Evolutionary conservation across 2,329 filamentous ascomycete genomes (phyloP), one percentile per base, ranked within the genome.

Genomic region (Alternaria sp.): DNA sequence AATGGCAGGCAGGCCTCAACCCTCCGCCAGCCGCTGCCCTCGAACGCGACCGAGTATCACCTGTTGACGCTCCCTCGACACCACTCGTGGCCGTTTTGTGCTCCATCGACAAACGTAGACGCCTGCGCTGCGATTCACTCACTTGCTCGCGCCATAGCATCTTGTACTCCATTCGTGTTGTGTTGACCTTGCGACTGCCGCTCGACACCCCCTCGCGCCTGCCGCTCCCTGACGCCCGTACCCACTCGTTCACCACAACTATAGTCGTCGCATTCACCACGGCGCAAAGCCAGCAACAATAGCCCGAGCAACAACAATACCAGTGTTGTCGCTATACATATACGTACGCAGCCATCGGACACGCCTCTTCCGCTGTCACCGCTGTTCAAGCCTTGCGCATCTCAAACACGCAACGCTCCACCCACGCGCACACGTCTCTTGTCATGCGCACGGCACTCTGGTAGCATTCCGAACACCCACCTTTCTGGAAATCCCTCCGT

Each of bases 401-500:
- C 68, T 76, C 76, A 73, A 62, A 79, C 77, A 72, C 65, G 51
- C 65, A 57, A 36, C 70, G 76, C 76, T 65, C 70, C 73, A 75
- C 61, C 60, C 65, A 56, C 61, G 62, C 46, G 54, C 59, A 63
- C 46, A 36, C 53, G 46, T 54, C 50, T 67, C 68, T 61, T 71
- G 66, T 73, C 66, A 79, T 79, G 77, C 77, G 66, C 73, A 64
- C 62, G 61, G 66, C 66, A 52, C 55, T 47, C 57, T 58, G 28
- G 58, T 77, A 76, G 67, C 68, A 68, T 45, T 40, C 63, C 68
- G 56, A 63, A 66, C 57, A 50, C 63, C 61, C 60, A 62, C 50
- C 52, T 59, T 47, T 62, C 47, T 44, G 58, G 62, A 66, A 51
- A 61, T 40, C 36, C 44, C 63, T 19, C 55, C 50, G 32, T 50